phyloP scores from a whole-genome alignment of 805 yeast species.

The Candida sithepensis region DNA sequence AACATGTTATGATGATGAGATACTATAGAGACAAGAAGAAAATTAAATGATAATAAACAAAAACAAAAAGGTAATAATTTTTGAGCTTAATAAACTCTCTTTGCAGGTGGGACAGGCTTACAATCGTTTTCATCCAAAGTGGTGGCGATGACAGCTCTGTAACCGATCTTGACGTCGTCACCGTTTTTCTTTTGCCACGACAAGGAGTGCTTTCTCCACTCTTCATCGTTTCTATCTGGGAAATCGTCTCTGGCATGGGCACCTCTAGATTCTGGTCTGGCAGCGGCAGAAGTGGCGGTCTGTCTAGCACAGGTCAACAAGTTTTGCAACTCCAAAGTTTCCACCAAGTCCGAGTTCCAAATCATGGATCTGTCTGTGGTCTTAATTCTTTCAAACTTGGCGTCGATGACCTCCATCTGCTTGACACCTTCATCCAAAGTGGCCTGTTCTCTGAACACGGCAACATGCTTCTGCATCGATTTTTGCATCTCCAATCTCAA shows the following conservation, averaged over 20 bases:
- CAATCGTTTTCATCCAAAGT: slow-evolving; percentile 92
- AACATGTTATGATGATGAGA: neutral
- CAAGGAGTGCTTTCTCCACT: slow-evolving; percentile 97
- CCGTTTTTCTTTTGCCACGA: slow-evolving; percentile 82
- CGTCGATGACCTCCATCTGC: slow-evolving; percentile 72
- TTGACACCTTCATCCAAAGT: slow-evolving; percentile 88
- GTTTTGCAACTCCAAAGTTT: slow-evolving; percentile 94
- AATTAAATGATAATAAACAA: neutral
- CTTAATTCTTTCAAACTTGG: slow-evolving; percentile 67
- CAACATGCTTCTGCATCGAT: slow-evolving; percentile 94
- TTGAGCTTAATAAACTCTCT: slow-evolving; percentile 74
- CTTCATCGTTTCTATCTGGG: slow-evolving; percentile 91
- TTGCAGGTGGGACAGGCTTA: slow-evolving; percentile 94
- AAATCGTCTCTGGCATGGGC: slow-evolving; percentile 99
- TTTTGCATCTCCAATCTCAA: slow-evolving; percentile 92
- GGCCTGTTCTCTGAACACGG: slow-evolving; percentile 93
- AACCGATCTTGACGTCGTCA: slow-evolving; percentile 67
- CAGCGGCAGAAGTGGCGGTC: slow-evolving; percentile 91
- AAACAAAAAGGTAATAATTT: slow-evolving; percentile 1
- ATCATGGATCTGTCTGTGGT: slow-evolving; percentile 96
- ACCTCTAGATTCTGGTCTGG: slow-evolving; percentile 96
- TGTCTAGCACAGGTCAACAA: slow-evolving; percentile 95
- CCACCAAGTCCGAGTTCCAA: slow-evolving; percentile 97
- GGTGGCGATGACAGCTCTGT: slow-evolving; percentile 78
- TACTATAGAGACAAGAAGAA: neutral